Base-by-base conservation (phyloP, 768 basidiomycete species). In the Tremella yokohamensis region DNA sequence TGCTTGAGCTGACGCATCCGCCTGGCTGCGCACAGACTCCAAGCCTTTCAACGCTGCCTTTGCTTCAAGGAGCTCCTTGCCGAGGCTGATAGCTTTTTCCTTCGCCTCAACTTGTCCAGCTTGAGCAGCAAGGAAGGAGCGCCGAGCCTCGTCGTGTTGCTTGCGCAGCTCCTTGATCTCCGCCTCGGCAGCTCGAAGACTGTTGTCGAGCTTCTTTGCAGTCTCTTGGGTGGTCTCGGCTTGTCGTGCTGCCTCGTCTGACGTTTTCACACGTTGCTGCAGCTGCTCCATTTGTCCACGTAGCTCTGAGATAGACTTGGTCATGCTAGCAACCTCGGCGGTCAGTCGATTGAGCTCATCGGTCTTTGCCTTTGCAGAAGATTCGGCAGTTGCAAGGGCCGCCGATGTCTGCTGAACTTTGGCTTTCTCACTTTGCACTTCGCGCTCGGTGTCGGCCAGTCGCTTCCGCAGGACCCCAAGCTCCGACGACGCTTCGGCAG, bases 71-170 rank as follows among this genome's bases (percentile, higher is more conserved):
- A 60, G n/a, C 24, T 53, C 47, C 18, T 60, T 40, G 8, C 19
- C 52, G 15, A 61, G 59, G 22, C 37, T 44, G 8, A 18, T 29
- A 18, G 42, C 42, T 16, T 34, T 50, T 20, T 50, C 49, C 25
- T 50, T 50, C 49, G 26, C 16, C n/a, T 29, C 44, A 29, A 19
- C 29, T 2, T 38, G 29, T 45, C 45, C 42, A 11, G n/a, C 42
- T 45, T 22, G 42, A 16, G 42, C n/a, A 22, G 42, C 15, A 6
- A 22, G n/a, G 22, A 45, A 22, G 4, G 42, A 45, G 4, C 22
- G n/a, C 15, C 22, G n/a, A 22, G 42, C 22, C 42, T 45, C 22
- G n/a, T 45, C 42, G 15, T 45, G 22, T 15, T 45, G 29, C 29
- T 11, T 34, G 29, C 29, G 29, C 29, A 34, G 11, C 29, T 34